phyloP scores from a whole-genome alignment of 2,329 filamentous ascomycete genomes.

The Aspergillus aculeatinus region DNA sequence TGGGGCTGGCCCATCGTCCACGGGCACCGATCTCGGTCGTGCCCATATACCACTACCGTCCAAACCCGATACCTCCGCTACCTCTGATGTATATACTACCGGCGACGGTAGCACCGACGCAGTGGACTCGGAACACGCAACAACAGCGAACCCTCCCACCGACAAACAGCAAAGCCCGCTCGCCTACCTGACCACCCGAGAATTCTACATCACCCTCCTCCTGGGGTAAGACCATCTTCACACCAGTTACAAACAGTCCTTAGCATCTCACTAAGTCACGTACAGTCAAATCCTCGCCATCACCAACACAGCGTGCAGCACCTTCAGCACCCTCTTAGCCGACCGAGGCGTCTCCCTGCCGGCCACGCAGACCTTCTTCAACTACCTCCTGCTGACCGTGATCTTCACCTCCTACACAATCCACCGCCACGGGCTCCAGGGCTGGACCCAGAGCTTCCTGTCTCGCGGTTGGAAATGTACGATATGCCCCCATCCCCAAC shows the following conservation, averaged over 20 bases:
- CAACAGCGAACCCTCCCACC: neutral
- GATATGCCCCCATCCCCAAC: too few species aligned
- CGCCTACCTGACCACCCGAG: slow-evolving; percentile 74
- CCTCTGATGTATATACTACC: too few species aligned
- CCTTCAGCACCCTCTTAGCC: slow-evolving; percentile 75
- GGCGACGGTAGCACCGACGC: slow-evolving; percentile 8
- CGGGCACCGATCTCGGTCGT: neutral
- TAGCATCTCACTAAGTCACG: slow-evolving; percentile 2
- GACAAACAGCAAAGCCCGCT: slow-evolving; percentile 50
- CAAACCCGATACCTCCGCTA: too few species aligned
- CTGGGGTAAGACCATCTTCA: slow-evolving; percentile 58
- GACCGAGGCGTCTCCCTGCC: slow-evolving; percentile 74
- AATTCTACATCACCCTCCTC: slow-evolving; percentile 82
- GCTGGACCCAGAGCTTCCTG: slow-evolving; percentile 63
- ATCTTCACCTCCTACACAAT: slow-evolving; percentile 81
- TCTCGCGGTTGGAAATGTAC: slow-evolving; percentile 81
- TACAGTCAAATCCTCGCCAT: slow-evolving; percentile 74
- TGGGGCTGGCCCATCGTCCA: neutral
- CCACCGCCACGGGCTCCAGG: slow-evolving; percentile 72
- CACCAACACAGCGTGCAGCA: slow-evolving; percentile 90
- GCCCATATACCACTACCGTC: too few species aligned
- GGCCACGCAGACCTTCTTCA: slow-evolving; percentile 94
- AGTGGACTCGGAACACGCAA: neutral
- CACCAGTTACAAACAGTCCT: neutral
- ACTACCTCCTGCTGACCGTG: slow-evolving; percentile 79